phyloP scores from a whole-genome alignment of 2,329 filamentous ascomycete genomes.

The Dryadomyces quercus-mongolicae region DNA sequence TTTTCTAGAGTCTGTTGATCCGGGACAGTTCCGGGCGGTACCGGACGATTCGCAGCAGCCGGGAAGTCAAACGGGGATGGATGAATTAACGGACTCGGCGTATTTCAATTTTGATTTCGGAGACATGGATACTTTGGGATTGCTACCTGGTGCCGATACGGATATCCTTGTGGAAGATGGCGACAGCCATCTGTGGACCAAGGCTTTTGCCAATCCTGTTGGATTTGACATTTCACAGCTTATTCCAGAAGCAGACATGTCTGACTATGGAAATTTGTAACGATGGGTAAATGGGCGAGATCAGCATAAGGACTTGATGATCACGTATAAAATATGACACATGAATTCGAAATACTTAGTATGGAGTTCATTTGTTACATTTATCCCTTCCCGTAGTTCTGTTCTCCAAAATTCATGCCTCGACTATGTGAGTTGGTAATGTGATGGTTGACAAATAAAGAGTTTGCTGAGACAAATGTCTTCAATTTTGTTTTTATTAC shows the following conservation, averaged over 20 bases:
- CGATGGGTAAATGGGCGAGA: too few species aligned
- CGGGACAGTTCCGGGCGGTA: background rate
- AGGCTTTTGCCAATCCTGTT: constrained; percentile 23
- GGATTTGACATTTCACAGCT: constrained; percentile 21
- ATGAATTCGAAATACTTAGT: too few species aligned
- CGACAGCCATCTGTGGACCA: constrained; percentile 24
- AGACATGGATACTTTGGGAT: background rate
- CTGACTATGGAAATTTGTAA: constrained; percentile 3
- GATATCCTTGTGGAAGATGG: constrained; percentile 14
- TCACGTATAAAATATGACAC: too few species aligned
- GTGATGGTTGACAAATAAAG: too few species aligned
- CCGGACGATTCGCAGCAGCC: background rate
- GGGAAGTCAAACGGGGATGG: background rate
- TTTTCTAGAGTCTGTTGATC: background rate
- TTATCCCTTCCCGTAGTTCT: too few species aligned
- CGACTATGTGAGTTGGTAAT: too few species aligned
- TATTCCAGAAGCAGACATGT: constrained; percentile 13
- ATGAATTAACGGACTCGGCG: constrained; percentile 10
- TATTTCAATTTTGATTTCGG: constrained; percentile 13
- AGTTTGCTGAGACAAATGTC: background rate
- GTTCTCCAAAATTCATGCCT: too few species aligned
- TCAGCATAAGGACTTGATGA: too few species aligned
- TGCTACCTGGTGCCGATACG: background rate
- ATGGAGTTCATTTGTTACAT: too few species aligned
- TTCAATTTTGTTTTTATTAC: background rate